phyloP scores from a whole-genome alignment of 805 yeast genomes.

The Zygotorulaspora florentina region DNA sequence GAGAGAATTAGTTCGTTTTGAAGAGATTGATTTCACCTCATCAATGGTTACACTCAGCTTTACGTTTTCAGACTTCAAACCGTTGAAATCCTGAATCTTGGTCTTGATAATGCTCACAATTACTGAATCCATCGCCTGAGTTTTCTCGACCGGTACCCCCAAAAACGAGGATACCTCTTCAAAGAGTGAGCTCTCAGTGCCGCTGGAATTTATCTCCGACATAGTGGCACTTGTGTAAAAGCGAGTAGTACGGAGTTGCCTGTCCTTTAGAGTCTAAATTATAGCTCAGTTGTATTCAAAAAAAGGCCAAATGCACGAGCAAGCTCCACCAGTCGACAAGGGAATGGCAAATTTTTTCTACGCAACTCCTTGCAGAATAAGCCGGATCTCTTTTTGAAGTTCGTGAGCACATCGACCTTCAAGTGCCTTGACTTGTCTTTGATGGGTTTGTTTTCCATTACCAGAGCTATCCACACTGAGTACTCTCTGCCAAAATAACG shows the following conservation, averaged over 20 bases:
- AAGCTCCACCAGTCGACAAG: no score
- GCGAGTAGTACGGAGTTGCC: neutral
- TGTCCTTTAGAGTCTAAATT: neutral
- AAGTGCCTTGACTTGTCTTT: neutral
- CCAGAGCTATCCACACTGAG: neutral
- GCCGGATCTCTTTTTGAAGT: no score
- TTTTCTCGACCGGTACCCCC: conserved; percentile 25
- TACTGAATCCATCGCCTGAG: conserved; percentile 21
- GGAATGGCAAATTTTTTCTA: no score
- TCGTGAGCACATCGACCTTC: no score
- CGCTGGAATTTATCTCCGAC: neutral
- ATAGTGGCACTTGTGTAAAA: neutral
- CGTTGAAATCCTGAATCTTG: conserved; percentile 35
- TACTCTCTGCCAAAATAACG: neutral
- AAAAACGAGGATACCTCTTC: conserved; percentile 36
- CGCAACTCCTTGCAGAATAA: no score
- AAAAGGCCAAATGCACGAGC: no score
- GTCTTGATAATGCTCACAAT: conserved; percentile 29
- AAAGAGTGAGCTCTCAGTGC: neutral
- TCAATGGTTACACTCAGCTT: conserved; percentile 40
- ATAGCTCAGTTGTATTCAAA: neutral
- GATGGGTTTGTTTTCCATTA: neutral
- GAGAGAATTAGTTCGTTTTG: conserved; percentile 34
- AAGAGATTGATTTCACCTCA: conserved; percentile 36
- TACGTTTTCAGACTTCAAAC: conserved; percentile 37